These are phyloP conservation scores for Tremella yokohamensis DNA, from an alignment of 768 basidiomycete genomes.

Conservation along the genomic window DNA sequence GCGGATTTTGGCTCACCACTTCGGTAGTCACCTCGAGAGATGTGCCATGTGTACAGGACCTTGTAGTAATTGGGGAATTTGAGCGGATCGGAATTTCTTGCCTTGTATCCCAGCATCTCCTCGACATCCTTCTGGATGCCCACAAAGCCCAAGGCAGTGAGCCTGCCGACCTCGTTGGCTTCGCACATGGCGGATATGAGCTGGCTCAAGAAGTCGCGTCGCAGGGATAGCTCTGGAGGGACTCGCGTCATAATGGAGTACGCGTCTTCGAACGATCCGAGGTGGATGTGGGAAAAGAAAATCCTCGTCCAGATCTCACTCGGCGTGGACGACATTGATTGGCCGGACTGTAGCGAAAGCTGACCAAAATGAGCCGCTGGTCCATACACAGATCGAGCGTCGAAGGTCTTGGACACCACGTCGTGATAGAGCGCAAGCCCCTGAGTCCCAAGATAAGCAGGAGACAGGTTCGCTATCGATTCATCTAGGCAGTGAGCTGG, in stretches of 20 bases:
- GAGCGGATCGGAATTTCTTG: constrained; percentile 86
- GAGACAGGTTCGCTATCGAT: constrained; percentile 14
- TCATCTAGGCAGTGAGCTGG: constrained; percentile 20
- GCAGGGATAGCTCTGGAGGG: neutral
- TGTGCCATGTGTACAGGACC: constrained; percentile 92
- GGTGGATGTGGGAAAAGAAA: constrained; percentile 69
- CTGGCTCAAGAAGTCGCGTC: constrained; percentile 73
- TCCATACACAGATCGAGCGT: constrained; percentile 57
- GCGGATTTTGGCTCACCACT: constrained; percentile 62
- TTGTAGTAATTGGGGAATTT: constrained; percentile 78
- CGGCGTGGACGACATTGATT: constrained; percentile 56
- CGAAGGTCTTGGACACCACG: constrained; percentile 73
- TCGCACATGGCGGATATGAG: constrained; percentile 92
- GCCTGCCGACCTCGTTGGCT: constrained; percentile 69
- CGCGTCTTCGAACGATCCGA: constrained; percentile 78
- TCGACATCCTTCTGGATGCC: constrained; percentile 84
- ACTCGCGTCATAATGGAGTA: constrained; percentile 67
- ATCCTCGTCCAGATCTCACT: constrained; percentile 74
- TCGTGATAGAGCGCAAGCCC: constrained; percentile 68
- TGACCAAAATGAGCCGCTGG: constrained; percentile 72
- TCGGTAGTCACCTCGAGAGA: constrained; percentile 79
- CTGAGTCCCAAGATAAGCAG: constrained; percentile 7
- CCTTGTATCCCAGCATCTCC: constrained; percentile 81
- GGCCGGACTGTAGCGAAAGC: constrained; percentile 71
- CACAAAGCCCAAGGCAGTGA: constrained; percentile 78